Percentiles rank a stretch among this genome's conserved stretches.
Evolutionary conservation across 176 grass and related monocot genomes (phyloP).

Genomic region (Lolium multiflorum): DNA sequence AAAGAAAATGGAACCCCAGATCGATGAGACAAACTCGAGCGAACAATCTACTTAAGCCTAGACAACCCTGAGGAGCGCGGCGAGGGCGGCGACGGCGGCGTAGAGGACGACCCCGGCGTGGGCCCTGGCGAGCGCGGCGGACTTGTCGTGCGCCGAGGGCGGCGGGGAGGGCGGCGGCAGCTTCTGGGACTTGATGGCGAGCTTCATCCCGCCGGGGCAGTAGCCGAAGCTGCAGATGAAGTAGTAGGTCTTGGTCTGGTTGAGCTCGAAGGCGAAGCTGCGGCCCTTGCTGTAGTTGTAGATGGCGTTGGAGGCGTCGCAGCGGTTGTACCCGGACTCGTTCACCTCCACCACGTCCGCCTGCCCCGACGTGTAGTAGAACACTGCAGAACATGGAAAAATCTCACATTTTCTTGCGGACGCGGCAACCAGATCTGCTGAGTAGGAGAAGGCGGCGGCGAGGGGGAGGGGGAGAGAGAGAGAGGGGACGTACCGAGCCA

Average conservation of each 20-base stretch:
- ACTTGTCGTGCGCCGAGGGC: conserved; percentile 25
- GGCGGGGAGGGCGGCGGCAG: conserved; percentile 69
- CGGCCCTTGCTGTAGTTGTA: conserved; percentile 99
- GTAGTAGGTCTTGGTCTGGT: conserved; percentile 94
- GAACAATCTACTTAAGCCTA: neutral
- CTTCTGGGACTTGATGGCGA: conserved; percentile 66
- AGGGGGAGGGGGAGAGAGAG: too few relatives aligned
- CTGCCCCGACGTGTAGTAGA: conserved; percentile 95
- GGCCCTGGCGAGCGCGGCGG: conserved; percentile 27
- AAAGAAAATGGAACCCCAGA: neutral
- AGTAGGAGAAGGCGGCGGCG: neutral
- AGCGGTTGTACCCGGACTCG: conserved; percentile 87
- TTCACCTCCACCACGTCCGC: conserved; percentile 94
- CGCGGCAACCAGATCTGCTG: conserved; percentile 38
- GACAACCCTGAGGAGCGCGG: conserved; percentile 47
- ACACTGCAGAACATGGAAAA: conserved; percentile 52
- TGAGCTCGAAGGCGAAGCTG: conserved; percentile 90
- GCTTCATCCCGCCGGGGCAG: conserved; percentile 91
- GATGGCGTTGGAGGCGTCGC: conserved; percentile 73
- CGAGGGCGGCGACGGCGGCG: conserved; percentile 50
- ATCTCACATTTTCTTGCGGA: neutral
- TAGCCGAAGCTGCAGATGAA: conserved; percentile 99
- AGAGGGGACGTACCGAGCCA: conserved; percentile 70
- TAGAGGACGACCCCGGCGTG: conserved; percentile 4
- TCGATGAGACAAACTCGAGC: too few relatives aligned